Evolutionary conservation across 2,329 filamentous ascomycete genomes (phyloP).

Genomic region (Graphilbum sp.): DNA sequence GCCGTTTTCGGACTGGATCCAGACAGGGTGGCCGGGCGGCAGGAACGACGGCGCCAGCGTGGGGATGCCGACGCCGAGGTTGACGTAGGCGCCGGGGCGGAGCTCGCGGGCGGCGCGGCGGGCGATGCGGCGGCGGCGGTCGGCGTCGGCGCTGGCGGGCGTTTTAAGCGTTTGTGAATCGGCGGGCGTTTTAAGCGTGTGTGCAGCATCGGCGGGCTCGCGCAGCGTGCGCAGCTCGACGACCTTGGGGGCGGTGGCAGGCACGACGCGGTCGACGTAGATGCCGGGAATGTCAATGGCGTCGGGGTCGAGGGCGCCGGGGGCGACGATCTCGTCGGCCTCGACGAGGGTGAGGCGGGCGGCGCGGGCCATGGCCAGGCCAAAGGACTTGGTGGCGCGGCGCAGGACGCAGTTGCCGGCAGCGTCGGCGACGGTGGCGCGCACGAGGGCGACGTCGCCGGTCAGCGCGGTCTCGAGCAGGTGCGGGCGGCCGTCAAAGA

Average conservation of each 20-base stretch:
- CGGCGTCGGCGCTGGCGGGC: conserved; percentile 6
- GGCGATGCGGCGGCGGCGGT: conserved; percentile 54
- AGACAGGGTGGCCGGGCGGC: conserved; percentile 51
- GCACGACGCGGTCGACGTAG: conserved; percentile 67
- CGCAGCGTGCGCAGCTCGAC: conserved; percentile 53
- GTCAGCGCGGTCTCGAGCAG: conserved; percentile 63
- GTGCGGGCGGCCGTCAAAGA: conserved; percentile 56
- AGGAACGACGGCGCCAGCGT: conserved; percentile 70
- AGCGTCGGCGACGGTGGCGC: conserved; percentile 61
- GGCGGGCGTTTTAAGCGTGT: too few relatives aligned
- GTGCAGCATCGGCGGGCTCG: too few relatives aligned
- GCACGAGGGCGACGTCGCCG: conserved; percentile 61
- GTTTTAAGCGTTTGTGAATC: too few relatives aligned
- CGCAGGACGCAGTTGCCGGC: conserved; percentile 69
- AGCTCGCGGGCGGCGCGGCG: conserved; percentile 65
- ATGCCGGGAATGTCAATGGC: conserved; percentile 68
- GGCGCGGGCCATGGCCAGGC: conserved; percentile 65
- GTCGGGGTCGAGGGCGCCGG: conserved; percentile 56
- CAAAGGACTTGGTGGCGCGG: conserved; percentile 62
- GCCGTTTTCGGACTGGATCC: conserved; percentile 77
- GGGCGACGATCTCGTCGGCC: conserved; percentile 66
- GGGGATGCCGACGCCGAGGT: conserved; percentile 71
- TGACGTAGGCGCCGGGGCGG: conserved; percentile 65
- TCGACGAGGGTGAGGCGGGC: conserved; percentile 67
- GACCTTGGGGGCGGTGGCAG: conserved; percentile 52